These are phyloP conservation scores for Adansonia rubrostipa DNA, from an alignment of 441 rosid genomes.

Conservation along the genomic window DNA sequence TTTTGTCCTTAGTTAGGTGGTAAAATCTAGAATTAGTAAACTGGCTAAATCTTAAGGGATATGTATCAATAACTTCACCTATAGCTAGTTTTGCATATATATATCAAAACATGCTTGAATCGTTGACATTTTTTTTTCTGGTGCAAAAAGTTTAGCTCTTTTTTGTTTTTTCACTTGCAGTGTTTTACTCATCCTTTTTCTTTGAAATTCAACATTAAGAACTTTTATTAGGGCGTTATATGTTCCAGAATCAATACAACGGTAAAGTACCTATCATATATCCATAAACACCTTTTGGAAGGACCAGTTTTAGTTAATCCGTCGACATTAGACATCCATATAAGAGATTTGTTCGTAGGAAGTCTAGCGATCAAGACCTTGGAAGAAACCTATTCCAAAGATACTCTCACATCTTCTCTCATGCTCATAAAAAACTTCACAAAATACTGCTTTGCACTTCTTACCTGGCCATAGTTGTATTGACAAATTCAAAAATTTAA, in stretches of 20 bases:
- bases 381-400: conserved; percentile 70
- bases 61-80: too few species aligned
- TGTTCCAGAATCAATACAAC: conserved; percentile 70
- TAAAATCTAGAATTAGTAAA: too few species aligned
- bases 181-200: too few species aligned
- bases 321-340: conserved; percentile 81
- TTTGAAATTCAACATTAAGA: conserved; percentile 36
- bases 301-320: conserved; percentile 39
- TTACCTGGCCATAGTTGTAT: conserved; percentile 74
- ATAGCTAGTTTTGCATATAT: too few species aligned
- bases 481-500: conserved; percentile 73
- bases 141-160: too few species aligned
- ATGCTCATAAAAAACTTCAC: conserved; percentile 86
- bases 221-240: conserved; percentile 58
- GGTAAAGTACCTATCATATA: conserved; percentile 74
- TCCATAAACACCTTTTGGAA: conserved; percentile 56
- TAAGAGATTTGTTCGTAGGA: conserved; percentile 70
- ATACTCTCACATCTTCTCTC: conserved; percentile 72
- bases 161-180: too few species aligned
- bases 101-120: too few species aligned
- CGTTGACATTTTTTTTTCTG: too few species aligned
- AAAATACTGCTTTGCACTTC: conserved; percentile 61
- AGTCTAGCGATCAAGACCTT: conserved; percentile 80
- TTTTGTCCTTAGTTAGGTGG: too few species aligned
- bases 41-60: too few species aligned